phyloP scores from a whole-genome alignment of 345 rosid genomes.

The Triadica sebifera region DNA sequence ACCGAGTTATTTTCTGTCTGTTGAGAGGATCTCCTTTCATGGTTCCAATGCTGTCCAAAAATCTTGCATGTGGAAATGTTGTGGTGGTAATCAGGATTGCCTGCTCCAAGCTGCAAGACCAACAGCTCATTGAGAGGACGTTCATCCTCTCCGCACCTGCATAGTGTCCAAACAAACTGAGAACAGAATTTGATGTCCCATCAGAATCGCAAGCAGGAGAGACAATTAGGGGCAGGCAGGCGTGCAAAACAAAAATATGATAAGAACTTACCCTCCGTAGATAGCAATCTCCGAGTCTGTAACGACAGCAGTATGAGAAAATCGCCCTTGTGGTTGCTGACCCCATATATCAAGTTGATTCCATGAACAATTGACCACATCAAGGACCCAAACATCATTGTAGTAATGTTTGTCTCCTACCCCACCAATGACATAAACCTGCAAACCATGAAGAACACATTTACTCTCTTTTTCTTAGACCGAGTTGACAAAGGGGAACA shows the following conservation, averaged over 20 bases:
- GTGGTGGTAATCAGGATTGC: conserved; percentile 33
- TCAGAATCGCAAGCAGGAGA: background rate
- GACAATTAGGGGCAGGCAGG: no score
- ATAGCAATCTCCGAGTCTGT: conserved; percentile 42
- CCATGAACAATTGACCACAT: conserved; percentile 45
- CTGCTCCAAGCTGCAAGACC: conserved; percentile 51
- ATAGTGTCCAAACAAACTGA: background rate
- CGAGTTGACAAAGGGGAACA: background rate
- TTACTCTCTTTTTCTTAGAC: background rate
- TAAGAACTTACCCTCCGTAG: conserved; percentile 62
- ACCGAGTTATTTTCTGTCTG: conserved; percentile 32
- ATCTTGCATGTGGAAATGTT: conserved; percentile 40
- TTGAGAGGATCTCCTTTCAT: conserved; percentile 34
- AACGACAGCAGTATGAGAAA: conserved; percentile 67
- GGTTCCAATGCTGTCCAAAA: conserved; percentile 47
- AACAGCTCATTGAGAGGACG: conserved; percentile 64
- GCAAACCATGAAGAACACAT: conserved; percentile 12
- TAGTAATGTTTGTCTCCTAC: conserved; percentile 71
- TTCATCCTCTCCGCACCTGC: conserved; percentile 76
- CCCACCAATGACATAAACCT: conserved; percentile 70
- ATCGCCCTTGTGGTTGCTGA: conserved; percentile 71
- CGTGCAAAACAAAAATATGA: background rate
- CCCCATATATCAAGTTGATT: conserved; percentile 46
- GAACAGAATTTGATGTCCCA: background rate
- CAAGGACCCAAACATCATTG: conserved; percentile 68